Evolutionary conservation across 2,329 filamentous ascomycete species (phyloP), one percentile per base, ranked within the genome.

Genomic region (Grosmannia huntii): DNA sequence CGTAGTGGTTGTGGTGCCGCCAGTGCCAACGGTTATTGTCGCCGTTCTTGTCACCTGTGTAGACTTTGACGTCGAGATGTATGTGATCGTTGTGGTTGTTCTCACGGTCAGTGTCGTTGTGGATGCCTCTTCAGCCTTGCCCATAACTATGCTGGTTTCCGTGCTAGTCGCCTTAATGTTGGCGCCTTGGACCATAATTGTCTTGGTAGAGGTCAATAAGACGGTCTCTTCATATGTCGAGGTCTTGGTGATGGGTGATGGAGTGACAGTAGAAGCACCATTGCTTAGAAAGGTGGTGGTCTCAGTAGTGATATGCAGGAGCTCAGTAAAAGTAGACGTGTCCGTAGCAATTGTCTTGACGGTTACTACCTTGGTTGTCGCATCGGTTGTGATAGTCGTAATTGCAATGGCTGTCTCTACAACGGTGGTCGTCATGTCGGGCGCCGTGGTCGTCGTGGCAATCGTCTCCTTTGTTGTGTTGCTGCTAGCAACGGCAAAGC

Each of bases 401-500:
- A 1, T 12, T 4, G 27, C 6, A 5, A 23, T 27, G 10, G n/a
- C 12, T 2, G 48, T 50, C 25, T 50, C 48, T 5, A 16, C 25
- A 27, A 50, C 16, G 25, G 25, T 50, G 25, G 25, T 50, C 14
- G 48, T 31, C 4, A 25, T 50, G 23, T 50, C 48, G 5, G 48
- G 4, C 3, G 48, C 25, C 1, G 12, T 50, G 9, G 12, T 25
- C n/a, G 38, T 44, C 16, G 38, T 44, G 2, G 38, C 16, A 19
- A 19, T 44, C 14, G 38, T 21, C 38, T 44, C 38, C 19, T 44
- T 50, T 25, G 16, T 9, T 14, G 48, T 50, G 23, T 59, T 63
- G 58, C 72, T 71, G 60, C 72, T 68, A 7, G 67, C 67, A 53
- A 74, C 71, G 4, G 11, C 25, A 19, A 50, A 50, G 12, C 48